A percentile compares a stretch with the other conserved stretches of the same genome.
These are phyloP conservation scores for Ambrosiella xylebori DNA, from an alignment of 2,329 filamentous ascomycete genomes.

Conservation along the genomic window DNA sequence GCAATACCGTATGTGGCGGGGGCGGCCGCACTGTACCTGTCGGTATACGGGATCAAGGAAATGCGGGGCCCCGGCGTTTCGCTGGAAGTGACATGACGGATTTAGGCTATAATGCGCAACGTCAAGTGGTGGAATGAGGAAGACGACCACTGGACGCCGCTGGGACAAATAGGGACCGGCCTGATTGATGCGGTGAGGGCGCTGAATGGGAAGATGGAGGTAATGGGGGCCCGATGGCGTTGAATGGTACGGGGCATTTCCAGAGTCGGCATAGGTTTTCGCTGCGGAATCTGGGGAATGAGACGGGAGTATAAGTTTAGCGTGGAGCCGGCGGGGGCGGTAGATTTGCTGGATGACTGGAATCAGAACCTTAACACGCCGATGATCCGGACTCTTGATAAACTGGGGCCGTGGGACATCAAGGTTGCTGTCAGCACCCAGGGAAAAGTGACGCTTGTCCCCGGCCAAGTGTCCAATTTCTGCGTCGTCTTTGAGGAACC, in stretches of 20 bases:
- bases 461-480: constrained; percentile 3
- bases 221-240: constrained; percentile 23
- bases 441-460: neutral
- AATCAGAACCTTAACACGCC: constrained; percentile 4
- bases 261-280: constrained; percentile 18
- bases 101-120: constrained; percentile 25
- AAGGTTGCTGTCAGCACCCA: neutral
- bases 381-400: constrained; percentile 9
- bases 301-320: constrained; percentile 23
- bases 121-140: constrained; percentile 27
- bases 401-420: constrained; percentile 4
- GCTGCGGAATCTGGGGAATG: constrained; percentile 24
- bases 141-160: constrained; percentile 29
- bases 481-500: constrained; percentile 18
- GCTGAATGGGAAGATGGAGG: constrained; percentile 22
- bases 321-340: constrained; percentile 19
- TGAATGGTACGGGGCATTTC: constrained; percentile 28
- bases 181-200: constrained; percentile 26
- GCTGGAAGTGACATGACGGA: constrained; percentile 19
- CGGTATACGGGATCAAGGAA: constrained; percentile 25
- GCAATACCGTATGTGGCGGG: constrained; percentile 36
- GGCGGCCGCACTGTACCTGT: constrained; percentile 26
- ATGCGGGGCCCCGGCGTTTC: constrained; percentile 18
- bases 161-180: constrained; percentile 32
- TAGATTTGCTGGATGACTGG: constrained; percentile 6